Evolutionary conservation across 148 eudicot species (phyloP).

Genomic region (Arctostaphylos glauca): DNA sequence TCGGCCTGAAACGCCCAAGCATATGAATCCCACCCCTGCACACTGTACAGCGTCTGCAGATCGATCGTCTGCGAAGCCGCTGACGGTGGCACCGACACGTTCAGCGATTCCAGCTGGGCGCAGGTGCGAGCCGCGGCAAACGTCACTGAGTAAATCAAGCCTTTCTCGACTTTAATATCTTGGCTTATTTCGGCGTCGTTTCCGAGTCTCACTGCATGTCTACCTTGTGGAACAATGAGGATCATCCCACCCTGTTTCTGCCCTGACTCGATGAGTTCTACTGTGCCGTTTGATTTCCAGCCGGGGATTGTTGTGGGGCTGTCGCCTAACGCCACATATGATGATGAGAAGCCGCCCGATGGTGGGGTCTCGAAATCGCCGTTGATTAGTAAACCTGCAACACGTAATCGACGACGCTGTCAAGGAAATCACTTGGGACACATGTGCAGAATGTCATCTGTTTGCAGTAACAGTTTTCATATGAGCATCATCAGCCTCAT

Average conservation of each 20-base stretch:
- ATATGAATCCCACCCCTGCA: constrained; percentile 95
- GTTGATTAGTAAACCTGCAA: constrained; percentile 63
- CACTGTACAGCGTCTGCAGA: constrained; percentile 85
- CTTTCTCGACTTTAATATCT: constrained; percentile 66
- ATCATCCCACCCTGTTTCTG: constrained; percentile 98
- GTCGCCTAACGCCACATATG: constrained; percentile 37
- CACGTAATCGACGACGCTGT: neutral
- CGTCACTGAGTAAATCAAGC: constrained; percentile 69
- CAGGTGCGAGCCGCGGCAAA: constrained; percentile 98
- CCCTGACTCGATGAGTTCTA: constrained; percentile 79
- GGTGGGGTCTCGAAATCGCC: constrained; percentile 96
- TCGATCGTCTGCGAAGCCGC: constrained; percentile 70
- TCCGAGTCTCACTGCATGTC: constrained; percentile 81
- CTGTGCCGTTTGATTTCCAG: constrained; percentile 86
- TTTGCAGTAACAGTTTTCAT: neutral
- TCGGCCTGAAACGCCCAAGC: constrained; percentile 88
- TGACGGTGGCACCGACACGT: constrained; percentile 58
- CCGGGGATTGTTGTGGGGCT: constrained; percentile 58
- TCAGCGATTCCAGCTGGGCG: constrained; percentile 94
- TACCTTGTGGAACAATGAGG: constrained; percentile 87
- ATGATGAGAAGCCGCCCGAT: constrained; percentile 59
- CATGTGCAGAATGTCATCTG: neutral
- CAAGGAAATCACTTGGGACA: neutral
- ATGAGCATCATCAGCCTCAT: neutral
- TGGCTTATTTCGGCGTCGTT: constrained; percentile 94